phyloP scores from a whole-genome alignment of 2,329 filamentous ascomycete genomes.

The Ascosphaera apis region DNA sequence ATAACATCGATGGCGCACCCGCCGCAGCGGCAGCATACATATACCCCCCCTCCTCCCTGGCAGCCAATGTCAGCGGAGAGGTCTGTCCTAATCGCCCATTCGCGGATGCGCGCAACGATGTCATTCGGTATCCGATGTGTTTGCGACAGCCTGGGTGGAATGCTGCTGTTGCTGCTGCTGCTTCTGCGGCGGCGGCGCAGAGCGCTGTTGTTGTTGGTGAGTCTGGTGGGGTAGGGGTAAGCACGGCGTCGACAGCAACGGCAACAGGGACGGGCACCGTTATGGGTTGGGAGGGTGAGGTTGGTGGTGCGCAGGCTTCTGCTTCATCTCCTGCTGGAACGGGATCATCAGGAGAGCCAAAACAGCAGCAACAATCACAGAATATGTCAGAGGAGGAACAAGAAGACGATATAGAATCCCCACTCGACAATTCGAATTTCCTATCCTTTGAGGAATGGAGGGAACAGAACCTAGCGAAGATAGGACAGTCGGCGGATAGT shows the following conservation, averaged over 20 bases:
- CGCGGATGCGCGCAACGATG: too few species aligned
- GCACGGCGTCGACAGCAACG: background rate
- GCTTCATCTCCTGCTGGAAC: constrained; percentile 2
- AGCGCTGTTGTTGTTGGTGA: constrained; percentile 1
- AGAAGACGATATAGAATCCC: constrained; percentile 38
- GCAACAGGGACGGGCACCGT: constrained; percentile 1
- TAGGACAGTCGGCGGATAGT: constrained; percentile 53
- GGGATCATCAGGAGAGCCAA: too few species aligned
- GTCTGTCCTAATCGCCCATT: too few species aligned
- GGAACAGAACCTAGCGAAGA: constrained; percentile 67
- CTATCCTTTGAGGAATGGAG: constrained; percentile 99
- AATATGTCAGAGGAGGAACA: constrained; percentile 9
- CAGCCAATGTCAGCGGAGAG: too few species aligned
- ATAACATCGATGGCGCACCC: too few species aligned
- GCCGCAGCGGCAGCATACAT: too few species aligned
- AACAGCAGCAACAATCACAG: constrained; percentile 1
- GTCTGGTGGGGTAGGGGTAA: background rate
- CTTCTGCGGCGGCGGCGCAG: constrained; percentile 1
- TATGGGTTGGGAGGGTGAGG: constrained; percentile 1
- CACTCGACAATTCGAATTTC: constrained; percentile 56
- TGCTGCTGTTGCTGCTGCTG: too few species aligned
- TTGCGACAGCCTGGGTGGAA: too few species aligned
- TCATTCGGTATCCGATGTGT: too few species aligned
- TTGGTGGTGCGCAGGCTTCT: constrained; percentile 1
- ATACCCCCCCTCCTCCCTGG: too few species aligned